Conservation (phyloP, 163 green algal species). For the Chloromonas sp. region DNA sequence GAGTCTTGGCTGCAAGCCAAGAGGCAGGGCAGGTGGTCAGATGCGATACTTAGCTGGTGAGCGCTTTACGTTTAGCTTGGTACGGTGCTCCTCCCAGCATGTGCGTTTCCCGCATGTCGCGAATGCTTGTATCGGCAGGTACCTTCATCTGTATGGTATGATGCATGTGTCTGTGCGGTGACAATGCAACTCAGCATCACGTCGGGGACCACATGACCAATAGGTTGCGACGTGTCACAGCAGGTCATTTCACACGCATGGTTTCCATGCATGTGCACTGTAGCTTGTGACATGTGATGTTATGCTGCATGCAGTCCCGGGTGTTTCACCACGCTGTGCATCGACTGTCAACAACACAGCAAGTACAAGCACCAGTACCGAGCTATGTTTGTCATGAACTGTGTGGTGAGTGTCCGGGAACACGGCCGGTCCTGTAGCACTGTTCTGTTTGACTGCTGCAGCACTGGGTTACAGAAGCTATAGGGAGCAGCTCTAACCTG, state of each 20-base stretch:
- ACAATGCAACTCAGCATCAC: not conserved
- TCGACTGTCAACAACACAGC: conserved; percentile 76
- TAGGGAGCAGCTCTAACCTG: too few species aligned
- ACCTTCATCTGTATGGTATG: not conserved
- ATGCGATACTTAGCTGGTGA: conserved; percentile 70
- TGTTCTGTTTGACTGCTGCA: too few species aligned
- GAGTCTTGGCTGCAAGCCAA: conserved; percentile 34
- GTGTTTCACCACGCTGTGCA: conserved; percentile 73
- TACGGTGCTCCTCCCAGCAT: not conserved
- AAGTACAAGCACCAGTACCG: conserved; percentile 55
- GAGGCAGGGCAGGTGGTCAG: conserved; percentile 44
- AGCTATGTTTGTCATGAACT: conserved; percentile 81
- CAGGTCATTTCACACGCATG: not conserved
- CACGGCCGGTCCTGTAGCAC: too few species aligned
- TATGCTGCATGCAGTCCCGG: conserved; percentile 30
- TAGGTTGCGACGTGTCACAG: too few species aligned
- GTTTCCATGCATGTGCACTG: not conserved
- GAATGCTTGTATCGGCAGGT: not conserved
- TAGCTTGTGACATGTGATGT: not conserved
- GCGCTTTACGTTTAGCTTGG: not conserved
- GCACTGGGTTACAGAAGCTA: too few species aligned
- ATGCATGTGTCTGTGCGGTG: not conserved
- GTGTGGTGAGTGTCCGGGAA: conserved; percentile 19
- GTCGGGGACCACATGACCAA: not conserved
- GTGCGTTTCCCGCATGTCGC: not conserved